Percentiles rank a stretch among this genome's conserved stretches.
These are phyloP conservation scores for Friedmanniomyces simplex DNA, from an alignment of 495 filamentous ascomycete genomes.

Conservation along the genomic window DNA sequence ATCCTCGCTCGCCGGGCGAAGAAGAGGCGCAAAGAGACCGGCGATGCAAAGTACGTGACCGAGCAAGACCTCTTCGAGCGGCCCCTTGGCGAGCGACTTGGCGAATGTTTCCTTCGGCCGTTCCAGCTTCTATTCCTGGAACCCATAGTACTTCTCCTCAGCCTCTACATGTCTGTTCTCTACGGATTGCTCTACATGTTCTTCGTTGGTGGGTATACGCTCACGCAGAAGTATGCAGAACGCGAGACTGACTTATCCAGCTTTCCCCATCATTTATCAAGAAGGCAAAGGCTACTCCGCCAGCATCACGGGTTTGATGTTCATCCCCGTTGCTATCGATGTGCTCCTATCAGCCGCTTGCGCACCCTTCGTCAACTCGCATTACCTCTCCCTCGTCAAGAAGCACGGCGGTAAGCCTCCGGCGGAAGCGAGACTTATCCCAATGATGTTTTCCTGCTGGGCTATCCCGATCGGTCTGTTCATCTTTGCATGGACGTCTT, in stretches of 20 bases:
- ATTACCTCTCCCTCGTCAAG: too few relatives aligned
- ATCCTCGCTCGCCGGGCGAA: constrained; percentile 46
- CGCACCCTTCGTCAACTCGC: too few relatives aligned
- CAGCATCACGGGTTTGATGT: constrained; percentile 29
- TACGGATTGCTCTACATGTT: constrained; percentile 61
- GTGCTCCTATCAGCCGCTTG: too few relatives aligned
- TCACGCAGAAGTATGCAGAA: too few relatives aligned
- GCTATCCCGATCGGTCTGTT: too few relatives aligned
- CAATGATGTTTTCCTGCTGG: too few relatives aligned
- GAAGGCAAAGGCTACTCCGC: constrained; percentile 28
- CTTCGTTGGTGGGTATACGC: too few relatives aligned
- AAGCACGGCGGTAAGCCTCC: too few relatives aligned
- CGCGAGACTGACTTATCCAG: too few relatives aligned
- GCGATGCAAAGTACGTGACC: constrained; percentile 27
- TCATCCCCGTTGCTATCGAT: constrained; percentile 23
- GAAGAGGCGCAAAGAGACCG: constrained; percentile 39
- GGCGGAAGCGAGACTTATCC: too few relatives aligned
- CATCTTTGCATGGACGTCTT: too few relatives aligned
- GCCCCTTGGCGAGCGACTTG: constrained; percentile 28
- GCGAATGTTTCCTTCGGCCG: constrained; percentile 37
- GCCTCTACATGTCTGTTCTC: constrained; percentile 55
- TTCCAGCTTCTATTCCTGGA: constrained; percentile 48
- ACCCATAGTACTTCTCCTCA: constrained; percentile 54
- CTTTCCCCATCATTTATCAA: constrained; percentile 28
- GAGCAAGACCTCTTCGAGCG: constrained; percentile 35